Evolutionary conservation across 805 yeast species (phyloP).

Genomic region (Suhomyces tanzawaensis): DNA sequence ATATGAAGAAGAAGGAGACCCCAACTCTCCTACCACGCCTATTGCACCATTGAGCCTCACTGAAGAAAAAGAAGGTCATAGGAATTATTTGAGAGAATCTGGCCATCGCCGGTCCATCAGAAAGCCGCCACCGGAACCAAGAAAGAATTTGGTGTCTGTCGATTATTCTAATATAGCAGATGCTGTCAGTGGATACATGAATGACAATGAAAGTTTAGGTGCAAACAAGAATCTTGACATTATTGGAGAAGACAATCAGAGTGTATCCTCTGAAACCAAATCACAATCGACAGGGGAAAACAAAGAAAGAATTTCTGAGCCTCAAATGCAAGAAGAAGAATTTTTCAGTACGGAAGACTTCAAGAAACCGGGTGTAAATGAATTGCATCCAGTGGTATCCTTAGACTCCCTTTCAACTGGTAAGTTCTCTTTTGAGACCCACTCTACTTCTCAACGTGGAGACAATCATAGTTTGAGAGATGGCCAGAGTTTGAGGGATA

Average conservation of each 20-base stretch:
- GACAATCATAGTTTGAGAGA: conserved; percentile 2
- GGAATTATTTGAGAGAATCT: conserved; percentile 20
- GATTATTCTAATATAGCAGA: conserved; percentile 30
- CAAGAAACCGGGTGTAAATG: conserved; percentile 6
- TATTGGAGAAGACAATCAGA: conserved; percentile 4
- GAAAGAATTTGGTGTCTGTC: conserved; percentile 22
- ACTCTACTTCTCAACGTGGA: conserved; percentile 1
- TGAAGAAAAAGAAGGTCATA: conserved; percentile 22
- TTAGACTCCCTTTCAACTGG: conserved; percentile 19
- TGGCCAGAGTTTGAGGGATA: no score
- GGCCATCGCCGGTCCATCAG: conserved; percentile 34
- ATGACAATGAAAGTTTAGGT: conserved; percentile 12
- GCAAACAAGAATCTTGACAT: background rate
- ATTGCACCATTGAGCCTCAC: conserved; percentile 23
- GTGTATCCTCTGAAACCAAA: background rate
- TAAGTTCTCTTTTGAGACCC: conserved; percentile 14
- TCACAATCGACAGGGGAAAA: background rate
- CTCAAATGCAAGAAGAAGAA: background rate
- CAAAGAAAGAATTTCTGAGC: background rate
- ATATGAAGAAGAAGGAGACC: background rate
- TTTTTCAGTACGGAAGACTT: background rate
- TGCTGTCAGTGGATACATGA: conserved; percentile 31
- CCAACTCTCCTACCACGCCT: conserved; percentile 17
- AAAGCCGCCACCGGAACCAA: conserved; percentile 34
- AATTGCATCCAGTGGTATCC: conserved; percentile 11